A percentile compares a stretch with the other conserved stretches of the same genome.
These are phyloP conservation scores for Saraca asoca DNA, from an alignment of 331 rosid species.

Conservation along the genomic window DNA sequence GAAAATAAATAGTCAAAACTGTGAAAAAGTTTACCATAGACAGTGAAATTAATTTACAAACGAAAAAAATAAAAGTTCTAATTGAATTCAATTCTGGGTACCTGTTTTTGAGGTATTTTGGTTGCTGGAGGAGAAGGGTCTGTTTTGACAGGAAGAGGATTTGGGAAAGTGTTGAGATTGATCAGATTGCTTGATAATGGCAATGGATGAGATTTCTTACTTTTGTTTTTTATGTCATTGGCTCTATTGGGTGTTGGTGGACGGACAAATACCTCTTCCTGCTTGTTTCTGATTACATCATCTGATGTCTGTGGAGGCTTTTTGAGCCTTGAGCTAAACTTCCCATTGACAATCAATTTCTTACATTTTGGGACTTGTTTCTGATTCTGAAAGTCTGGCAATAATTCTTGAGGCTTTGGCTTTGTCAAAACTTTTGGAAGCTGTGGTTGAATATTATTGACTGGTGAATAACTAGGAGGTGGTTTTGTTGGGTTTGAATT, in stretches of 20 bases:
- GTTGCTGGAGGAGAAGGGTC: slow-evolving; percentile 49
- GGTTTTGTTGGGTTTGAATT: slow-evolving; percentile 32
- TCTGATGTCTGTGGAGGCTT: slow-evolving; percentile 55
- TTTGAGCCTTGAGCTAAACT: slow-evolving; percentile 46
- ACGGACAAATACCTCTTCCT: slow-evolving; percentile 63
- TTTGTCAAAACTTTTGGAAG: slow-evolving; percentile 34
- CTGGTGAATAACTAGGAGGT: slow-evolving; percentile 15
- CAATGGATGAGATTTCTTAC: slow-evolving; percentile 56
- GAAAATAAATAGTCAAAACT: not conserved
- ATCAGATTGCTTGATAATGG: slow-evolving; percentile 53
- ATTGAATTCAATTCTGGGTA: slow-evolving; percentile 17
- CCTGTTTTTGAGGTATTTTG: slow-evolving; percentile 56
- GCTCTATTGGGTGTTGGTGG: slow-evolving; percentile 48
- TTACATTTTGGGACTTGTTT: slow-evolving; percentile 37
- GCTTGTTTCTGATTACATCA: slow-evolving; percentile 43
- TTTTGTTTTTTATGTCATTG: slow-evolving; percentile 45
- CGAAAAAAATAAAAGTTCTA: not conserved
- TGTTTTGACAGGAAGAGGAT: slow-evolving; percentile 52
- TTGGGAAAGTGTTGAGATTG: slow-evolving; percentile 51
- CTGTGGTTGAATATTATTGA: too few species aligned
- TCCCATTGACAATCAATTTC: slow-evolving; percentile 34
- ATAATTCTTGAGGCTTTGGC: slow-evolving; percentile 37
- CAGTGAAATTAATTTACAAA: not conserved
- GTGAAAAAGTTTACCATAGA: not conserved
- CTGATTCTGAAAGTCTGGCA: slow-evolving; percentile 31